Evolutionary conservation across 2,329 filamentous ascomycete genomes (phyloP).

Genomic region (Emergomyces africanus): DNA sequence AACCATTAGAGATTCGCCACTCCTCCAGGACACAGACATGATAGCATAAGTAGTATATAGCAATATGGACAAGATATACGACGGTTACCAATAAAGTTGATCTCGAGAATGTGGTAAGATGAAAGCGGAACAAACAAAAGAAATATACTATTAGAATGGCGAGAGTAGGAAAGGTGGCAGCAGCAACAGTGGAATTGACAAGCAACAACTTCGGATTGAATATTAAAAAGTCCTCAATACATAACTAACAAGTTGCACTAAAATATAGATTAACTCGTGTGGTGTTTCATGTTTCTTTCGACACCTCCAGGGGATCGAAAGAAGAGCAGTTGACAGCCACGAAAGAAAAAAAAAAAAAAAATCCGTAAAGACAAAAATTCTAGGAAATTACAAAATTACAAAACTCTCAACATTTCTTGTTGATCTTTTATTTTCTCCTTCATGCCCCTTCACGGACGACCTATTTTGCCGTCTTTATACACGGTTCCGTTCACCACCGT

Average conservation of each 20-base stretch:
- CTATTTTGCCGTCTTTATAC: slow-evolving; percentile 4
- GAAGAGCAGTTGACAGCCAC: neutral
- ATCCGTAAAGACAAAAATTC: neutral
- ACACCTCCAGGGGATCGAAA: neutral
- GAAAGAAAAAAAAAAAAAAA: neutral
- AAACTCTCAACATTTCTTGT: neutral
- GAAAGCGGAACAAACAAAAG: neutral
- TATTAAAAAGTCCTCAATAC: neutral
- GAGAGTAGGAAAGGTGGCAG: neutral
- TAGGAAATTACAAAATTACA: too few relatives aligned
- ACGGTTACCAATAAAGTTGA: neutral
- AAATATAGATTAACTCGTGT: neutral
- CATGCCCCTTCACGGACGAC: neutral
- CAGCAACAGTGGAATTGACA: neutral
- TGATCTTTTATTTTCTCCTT: neutral
- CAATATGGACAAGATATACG: too few relatives aligned
- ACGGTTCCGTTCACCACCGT: slow-evolving; percentile 5
- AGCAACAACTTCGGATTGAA: neutral
- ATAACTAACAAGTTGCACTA: neutral
- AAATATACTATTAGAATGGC: neutral
- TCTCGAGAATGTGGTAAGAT: neutral
- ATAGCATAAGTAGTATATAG: too few relatives aligned
- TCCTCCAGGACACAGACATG: neutral
- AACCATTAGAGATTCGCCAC: neutral
- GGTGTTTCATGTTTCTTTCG: neutral